Evolutionary conservation across 352 stramenopile genomes (phyloP), one percentile per base, ranked within the genome.

Genomic region (Pelagophyceae sp.): DNA sequence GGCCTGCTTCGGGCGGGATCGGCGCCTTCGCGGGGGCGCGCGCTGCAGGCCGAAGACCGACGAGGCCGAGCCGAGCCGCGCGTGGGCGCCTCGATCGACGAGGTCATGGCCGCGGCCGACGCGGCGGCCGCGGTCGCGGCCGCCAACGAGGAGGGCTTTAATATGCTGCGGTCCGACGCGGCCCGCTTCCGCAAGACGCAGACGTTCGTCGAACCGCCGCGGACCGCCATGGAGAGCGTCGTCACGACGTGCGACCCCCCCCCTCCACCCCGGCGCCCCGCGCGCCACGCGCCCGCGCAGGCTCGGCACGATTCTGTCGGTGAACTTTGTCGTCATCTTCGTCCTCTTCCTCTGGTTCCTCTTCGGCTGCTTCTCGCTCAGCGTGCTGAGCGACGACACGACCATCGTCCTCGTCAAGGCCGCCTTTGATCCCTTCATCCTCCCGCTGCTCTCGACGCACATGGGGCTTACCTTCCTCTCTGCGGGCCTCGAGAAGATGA

Each of bases 381-480:
- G 29, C 58, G 58, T 33, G 2, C 67, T 74, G 35, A 23, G 35
- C 35, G 35, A 74, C 38, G 67, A 74, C 38, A 15, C 67, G 6
- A 33, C 58, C 38, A 74, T 74, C 29, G 33, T 35, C 67, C 17
- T 31, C 35, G 67, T 74, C 35, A 74, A 74, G 67, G 67, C 67
- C 35, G 33, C 35, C 67, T 74, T 74, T 37, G 67, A 74, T 37
- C 67, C 67, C 67, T 58, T 74, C 67, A 74, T 74, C 67, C 67
- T 74, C 1, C 67, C 67, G 15, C 33, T 74, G 15, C 67, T 74
- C 35, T 74, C 67, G 67, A 74, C 67, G 23, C 67, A 74, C 67
- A 74, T 74, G 67, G 67, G 15, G 25, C 67, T 74, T 19, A 74
- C 67, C 2, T 74, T 74, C n/a, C 35, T 58, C 15, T 74, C 67